phyloP scores from a whole-genome alignment of 306 rosid species.

The Vigna mungo region DNA sequence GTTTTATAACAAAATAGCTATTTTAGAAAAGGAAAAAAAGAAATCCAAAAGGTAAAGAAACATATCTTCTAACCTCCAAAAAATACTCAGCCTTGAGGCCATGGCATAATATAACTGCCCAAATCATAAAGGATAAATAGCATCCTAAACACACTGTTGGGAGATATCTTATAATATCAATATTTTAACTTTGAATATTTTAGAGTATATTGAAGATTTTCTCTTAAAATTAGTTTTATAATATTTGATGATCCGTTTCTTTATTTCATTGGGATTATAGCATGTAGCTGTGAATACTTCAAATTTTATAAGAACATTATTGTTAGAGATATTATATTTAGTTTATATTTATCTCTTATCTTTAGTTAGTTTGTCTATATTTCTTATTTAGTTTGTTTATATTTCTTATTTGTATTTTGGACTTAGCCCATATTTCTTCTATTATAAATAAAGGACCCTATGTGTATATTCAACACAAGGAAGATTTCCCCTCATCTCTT shows the following conservation, averaged over 20 bases:
- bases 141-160: not conserved
- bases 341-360: no score
- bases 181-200: not conserved
- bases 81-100: no score
- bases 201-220: not conserved
- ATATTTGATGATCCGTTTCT: not conserved
- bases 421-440: no score
- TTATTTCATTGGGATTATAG: not conserved
- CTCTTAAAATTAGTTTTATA: conserved; percentile 6
- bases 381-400: no score
- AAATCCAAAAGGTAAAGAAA: conserved; percentile 20
- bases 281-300: not conserved
- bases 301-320: not conserved
- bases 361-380: no score
- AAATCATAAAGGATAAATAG: not conserved
- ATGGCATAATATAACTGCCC: no score
- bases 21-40: conserved; percentile 15
- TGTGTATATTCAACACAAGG: no score
- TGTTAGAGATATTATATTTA: no score
- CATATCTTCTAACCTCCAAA: not conserved
- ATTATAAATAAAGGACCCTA: no score
- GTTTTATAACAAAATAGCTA: conserved; percentile 2
- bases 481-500: no score
- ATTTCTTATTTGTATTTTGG: no score
- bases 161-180: not conserved